These are phyloP conservation scores for Fabrea salina DNA, from an alignment of 169 alveolate genomes.

Conservation along the genomic window DNA sequence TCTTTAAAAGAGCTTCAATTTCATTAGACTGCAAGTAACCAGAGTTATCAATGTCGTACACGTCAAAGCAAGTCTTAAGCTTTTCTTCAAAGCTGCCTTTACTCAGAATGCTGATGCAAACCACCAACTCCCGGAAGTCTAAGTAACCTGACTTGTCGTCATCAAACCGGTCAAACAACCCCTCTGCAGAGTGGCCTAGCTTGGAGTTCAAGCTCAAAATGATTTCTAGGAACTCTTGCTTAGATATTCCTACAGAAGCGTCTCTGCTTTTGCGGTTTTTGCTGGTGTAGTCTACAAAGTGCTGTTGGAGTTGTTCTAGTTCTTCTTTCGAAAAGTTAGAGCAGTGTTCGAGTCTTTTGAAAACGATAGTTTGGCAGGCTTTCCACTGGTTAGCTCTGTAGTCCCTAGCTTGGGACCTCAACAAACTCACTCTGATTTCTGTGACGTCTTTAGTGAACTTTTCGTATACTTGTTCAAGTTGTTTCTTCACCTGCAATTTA, in stretches of 20 bases:
- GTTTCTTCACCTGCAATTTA: neutral
- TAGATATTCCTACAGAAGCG: neutral
- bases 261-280: neutral
- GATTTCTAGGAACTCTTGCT: conserved; percentile 1
- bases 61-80: conserved; percentile 14
- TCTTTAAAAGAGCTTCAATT: neutral
- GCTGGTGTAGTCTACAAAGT: neutral
- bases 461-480: neutral
- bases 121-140: conserved; percentile 25
- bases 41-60: neutral
- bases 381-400: conserved; percentile 23
- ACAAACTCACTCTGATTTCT: neutral
- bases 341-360: neutral
- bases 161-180: neutral
- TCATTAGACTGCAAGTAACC: neutral
- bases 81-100: conserved; percentile 25
- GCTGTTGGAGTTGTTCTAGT: neutral
- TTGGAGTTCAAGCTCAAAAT: neutral
- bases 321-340: conserved; percentile 19
- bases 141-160: conserved; percentile 19
- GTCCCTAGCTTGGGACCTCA: conserved; percentile 1
- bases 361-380: neutral
- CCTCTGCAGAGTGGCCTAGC: neutral
- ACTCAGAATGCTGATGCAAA: neutral
- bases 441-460: neutral